Percentiles rank a stretch among this genome's conserved stretches.
Evolutionary conservation across 305 asterid species (phyloP).

Genomic region (Rubia tinctorum): DNA sequence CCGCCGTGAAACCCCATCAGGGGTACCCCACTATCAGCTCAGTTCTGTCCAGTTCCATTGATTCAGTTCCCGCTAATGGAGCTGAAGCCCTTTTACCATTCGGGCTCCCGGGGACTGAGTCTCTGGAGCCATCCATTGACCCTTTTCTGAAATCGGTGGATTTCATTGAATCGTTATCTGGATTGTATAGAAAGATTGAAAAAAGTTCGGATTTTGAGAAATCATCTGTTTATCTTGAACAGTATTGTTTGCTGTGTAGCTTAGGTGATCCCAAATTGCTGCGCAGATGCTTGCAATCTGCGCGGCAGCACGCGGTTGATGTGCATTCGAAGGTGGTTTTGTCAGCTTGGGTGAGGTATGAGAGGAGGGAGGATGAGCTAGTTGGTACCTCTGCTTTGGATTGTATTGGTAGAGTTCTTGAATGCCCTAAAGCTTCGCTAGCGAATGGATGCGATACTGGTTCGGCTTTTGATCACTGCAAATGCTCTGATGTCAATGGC

Average conservation of each 20-base stretch:
- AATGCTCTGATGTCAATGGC: constrained; percentile 18
- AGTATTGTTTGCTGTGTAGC: constrained; percentile 33
- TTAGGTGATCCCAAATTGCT: constrained; percentile 49
- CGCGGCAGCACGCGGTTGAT: constrained; percentile 46
- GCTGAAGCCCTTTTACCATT: constrained; percentile 37
- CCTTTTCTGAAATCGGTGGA: constrained; percentile 44
- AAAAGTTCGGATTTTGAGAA: constrained; percentile 26
- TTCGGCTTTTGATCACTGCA: constrained; percentile 43
- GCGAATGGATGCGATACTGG: constrained; percentile 35
- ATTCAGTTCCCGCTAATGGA: constrained; percentile 20
- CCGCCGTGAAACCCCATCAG: constrained; percentile 14
- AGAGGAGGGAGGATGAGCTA: constrained; percentile 57
- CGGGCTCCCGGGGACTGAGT: constrained; percentile 41
- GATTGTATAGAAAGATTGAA: constrained; percentile 28
- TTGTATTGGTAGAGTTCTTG: constrained; percentile 50
- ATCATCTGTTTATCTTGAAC: constrained; percentile 35
- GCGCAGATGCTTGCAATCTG: constrained; percentile 46
- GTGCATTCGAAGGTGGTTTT: constrained; percentile 51
- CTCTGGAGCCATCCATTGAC: constrained; percentile 42
- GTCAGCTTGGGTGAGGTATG: constrained; percentile 65
- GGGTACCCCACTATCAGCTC: constrained; percentile 44
- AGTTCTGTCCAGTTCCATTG: constrained; percentile 29
- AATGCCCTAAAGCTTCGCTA: constrained; percentile 49
- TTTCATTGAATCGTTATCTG: constrained; percentile 45
- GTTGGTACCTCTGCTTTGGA: constrained; percentile 42